phyloP scores from a whole-genome alignment of 2,329 filamentous ascomycete genomes.

The Pezicula carpinea region DNA sequence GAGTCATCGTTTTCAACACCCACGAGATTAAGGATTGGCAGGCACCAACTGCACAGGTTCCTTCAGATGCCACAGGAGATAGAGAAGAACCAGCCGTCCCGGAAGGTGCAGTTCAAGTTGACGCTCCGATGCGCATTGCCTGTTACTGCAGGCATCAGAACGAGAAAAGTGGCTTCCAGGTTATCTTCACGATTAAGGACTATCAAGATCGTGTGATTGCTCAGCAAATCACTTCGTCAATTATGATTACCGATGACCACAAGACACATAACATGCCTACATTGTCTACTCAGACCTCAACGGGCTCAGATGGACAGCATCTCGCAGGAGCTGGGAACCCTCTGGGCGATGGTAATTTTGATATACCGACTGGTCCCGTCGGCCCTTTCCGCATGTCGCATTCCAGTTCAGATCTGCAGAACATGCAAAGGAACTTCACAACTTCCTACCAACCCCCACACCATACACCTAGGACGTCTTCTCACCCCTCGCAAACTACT shows the following conservation, averaged over 20 bases:
- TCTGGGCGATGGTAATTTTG: slow-evolving; percentile 21
- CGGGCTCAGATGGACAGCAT: slow-evolving; percentile 27
- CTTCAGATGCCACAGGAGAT: slow-evolving; percentile 39
- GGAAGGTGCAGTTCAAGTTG: slow-evolving; percentile 67
- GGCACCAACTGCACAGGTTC: slow-evolving; percentile 48
- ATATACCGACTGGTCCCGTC: slow-evolving; percentile 17
- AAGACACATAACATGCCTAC: slow-evolving; percentile 65
- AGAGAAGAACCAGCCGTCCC: slow-evolving; percentile 41
- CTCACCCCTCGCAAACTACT: slow-evolving; percentile 31
- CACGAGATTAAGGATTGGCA: slow-evolving; percentile 83
- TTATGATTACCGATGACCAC: slow-evolving; percentile 98
- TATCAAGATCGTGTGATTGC: slow-evolving; percentile 70
- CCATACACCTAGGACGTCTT: slow-evolving; percentile 17
- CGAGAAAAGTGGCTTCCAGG: slow-evolving; percentile 86
- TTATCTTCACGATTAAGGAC: slow-evolving; percentile 94
- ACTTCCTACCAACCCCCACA: slow-evolving; percentile 29
- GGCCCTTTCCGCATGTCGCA: slow-evolving; percentile 50
- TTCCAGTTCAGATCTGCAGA: slow-evolving; percentile 59
- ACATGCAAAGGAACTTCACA: slow-evolving; percentile 46
- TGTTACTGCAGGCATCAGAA: slow-evolving; percentile 95
- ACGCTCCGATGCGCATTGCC: slow-evolving; percentile 90
- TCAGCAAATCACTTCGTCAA: slow-evolving; percentile 79
- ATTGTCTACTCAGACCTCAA: slow-evolving; percentile 25
- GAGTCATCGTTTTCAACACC: slow-evolving; percentile 89
- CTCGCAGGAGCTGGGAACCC: slow-evolving; percentile 40